Evolutionary conservation across 2,329 filamentous ascomycete genomes (phyloP).

Genomic region (Epicoccum nigrum): DNA sequence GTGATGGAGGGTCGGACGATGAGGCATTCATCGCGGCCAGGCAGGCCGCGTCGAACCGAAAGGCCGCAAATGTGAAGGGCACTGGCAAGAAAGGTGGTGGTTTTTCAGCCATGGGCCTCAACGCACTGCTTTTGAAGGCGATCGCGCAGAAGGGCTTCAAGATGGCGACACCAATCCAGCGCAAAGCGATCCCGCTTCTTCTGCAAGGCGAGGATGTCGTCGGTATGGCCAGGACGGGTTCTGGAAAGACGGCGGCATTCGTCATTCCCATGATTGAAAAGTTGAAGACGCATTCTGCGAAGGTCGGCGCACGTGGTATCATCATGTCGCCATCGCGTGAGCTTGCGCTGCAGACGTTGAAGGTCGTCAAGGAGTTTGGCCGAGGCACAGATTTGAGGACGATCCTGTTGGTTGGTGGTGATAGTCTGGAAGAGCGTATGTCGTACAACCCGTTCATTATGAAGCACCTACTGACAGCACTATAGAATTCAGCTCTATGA

Average conservation of each 20-base stretch:
- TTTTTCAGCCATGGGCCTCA: conserved; percentile 94
- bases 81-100: conserved; percentile 94
- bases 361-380: conserved; percentile 94
- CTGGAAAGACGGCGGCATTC: conserved; percentile 97
- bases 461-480: conserved; percentile 8
- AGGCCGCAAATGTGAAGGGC: conserved; percentile 77
- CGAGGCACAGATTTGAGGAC: conserved; percentile 88
- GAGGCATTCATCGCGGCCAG: conserved; percentile 89
- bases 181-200: conserved; percentile 92
- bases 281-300: conserved; percentile 83
- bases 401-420: conserved; percentile 91
- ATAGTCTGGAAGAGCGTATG: conserved; percentile 83
- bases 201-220: conserved; percentile 94
- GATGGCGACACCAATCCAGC: conserved; percentile 95
- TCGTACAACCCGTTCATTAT: not conserved
- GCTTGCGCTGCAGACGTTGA: conserved; percentile 90
- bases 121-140: conserved; percentile 81
- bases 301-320: conserved; percentile 83
- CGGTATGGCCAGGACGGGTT: conserved; percentile 98
- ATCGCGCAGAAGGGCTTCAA: conserved; percentile 94
- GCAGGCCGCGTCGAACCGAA: conserved; percentile 87
- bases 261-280: conserved; percentile 98
- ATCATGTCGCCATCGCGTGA: conserved; percentile 93
- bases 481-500: conserved; percentile 81
- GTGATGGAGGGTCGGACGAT: conserved; percentile 68